Evolutionary conservation across 768 basidiomycete genomes (phyloP), one percentile per base, ranked within the genome.

Genomic region (Trametes sanguinea): DNA sequence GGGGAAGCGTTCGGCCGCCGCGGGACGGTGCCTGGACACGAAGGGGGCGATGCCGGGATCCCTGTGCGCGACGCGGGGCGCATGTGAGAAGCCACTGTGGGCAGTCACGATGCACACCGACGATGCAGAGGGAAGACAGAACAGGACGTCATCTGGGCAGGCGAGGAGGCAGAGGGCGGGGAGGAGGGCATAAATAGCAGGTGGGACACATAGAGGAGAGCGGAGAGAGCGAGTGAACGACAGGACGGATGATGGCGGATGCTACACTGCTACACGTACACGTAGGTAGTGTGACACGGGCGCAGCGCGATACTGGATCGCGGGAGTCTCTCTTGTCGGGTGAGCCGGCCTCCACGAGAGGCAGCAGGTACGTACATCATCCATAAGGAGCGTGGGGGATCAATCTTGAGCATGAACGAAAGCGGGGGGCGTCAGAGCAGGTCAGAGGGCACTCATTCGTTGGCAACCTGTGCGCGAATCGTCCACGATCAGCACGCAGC

Each of bases 201-300:
- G 44, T 39, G 1, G 7, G 22, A 50, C 55, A 57, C 29, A 35
- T 30, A 7, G 30, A n/a, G 40, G 22, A 40, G 39, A 39, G 42
- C 6, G 51, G 35, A 13, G 42, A 45, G 33, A 33, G 42, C 57
- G 56, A 51, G 61, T 63, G 55, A 63, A 63, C 61, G 61, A 63
- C 61, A 63, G 61, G 61, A 63, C 61, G 56, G 61, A 47, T 35
- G 61, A 40, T 14, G 47, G 22, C 22, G 22, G 22, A 22, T 22
- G 22, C 22, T 22, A 22, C 53, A 45, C 37, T 2, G 46, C 51
- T 22, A 22, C 22, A 22, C 22, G 17, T n/a, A 35, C 7, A 42
- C 37, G 53, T 22, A 22, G 22, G 22, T 22, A 22, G 22, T 22
- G 22, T 22, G 14, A 51, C 40, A 61, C 37, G 22, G 27, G 47